These are phyloP conservation scores for Dothideomycetes sp. DNA, from an alignment of 2,329 filamentous ascomycete genomes.

Conservation along the genomic window DNA sequence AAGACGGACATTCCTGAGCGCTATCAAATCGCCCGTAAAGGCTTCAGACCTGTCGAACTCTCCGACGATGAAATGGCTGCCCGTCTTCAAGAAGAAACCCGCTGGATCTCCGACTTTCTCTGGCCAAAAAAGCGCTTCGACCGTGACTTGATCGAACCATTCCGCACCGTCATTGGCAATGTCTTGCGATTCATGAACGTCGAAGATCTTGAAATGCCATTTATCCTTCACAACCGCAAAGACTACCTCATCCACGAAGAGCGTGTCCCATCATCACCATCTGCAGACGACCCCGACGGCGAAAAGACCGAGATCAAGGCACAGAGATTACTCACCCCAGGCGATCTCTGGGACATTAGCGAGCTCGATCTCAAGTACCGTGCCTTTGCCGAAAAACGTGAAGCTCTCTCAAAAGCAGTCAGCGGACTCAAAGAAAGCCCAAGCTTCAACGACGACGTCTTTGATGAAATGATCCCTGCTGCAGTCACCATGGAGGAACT, in stretches of 20 bases:
- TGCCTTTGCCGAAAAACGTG: slow-evolving; percentile 83
- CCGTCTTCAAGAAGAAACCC: slow-evolving; percentile 66
- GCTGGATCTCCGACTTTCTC: slow-evolving; percentile 85
- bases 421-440: slow-evolving; percentile 55
- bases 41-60: slow-evolving; percentile 67
- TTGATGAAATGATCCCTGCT: slow-evolving; percentile 70
- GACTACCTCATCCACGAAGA: slow-evolving; percentile 91
- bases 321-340: slow-evolving; percentile 82
- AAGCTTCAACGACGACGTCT: slow-evolving; percentile 57
- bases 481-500: slow-evolving; percentile 88
- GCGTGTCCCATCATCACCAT: slow-evolving; percentile 51
- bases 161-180: slow-evolving; percentile 79
- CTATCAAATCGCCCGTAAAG: slow-evolving; percentile 81
- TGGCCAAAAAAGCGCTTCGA: slow-evolving; percentile 71
- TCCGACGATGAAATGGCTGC: slow-evolving; percentile 59
- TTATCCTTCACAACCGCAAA: slow-evolving; percentile 96
- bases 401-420: slow-evolving; percentile 68
- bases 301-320: slow-evolving; percentile 64
- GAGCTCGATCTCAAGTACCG: slow-evolving; percentile 94
- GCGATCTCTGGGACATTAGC: slow-evolving; percentile 88
- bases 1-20: slow-evolving; percentile 84
- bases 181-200: slow-evolving; percentile 92
- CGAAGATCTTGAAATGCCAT: slow-evolving; percentile 90
- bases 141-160: slow-evolving; percentile 64
- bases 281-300: slow-evolving; percentile 56